phyloP scores from a whole-genome alignment of 805 yeast species.

The Priceomyces medius region DNA sequence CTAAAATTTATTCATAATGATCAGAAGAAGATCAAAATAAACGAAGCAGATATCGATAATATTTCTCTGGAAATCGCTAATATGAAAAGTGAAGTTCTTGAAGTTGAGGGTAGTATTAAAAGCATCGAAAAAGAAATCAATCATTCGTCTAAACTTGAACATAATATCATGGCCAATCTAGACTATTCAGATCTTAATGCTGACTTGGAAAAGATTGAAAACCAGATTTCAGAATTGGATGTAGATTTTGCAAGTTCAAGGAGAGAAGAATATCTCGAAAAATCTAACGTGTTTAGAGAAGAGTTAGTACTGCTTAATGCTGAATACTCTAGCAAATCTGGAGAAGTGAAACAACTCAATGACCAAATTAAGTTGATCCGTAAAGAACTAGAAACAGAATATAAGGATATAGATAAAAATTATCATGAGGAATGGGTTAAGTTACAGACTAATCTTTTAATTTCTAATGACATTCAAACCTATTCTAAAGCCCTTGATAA shows the following conservation, averaged over 20 bases:
- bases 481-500: conserved; percentile 84
- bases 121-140: conserved; percentile 41
- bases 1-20: conserved; percentile 22
- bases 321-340: conserved; percentile 69
- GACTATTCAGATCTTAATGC: conserved; percentile 49
- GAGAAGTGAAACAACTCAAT: conserved; percentile 81
- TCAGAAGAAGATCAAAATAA: conserved; percentile 21
- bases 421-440: conserved; percentile 73
- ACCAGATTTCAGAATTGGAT: conserved; percentile 47
- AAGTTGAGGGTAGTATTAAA: conserved; percentile 23
- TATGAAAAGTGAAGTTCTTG: conserved; percentile 19
- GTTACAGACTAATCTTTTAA: conserved; percentile 70
- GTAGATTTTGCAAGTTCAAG: conserved; percentile 57
- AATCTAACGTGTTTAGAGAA: conserved; percentile 50
- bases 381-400: conserved; percentile 68
- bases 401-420: conserved; percentile 57
- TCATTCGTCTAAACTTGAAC: conserved; percentile 61
- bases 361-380: conserved; percentile 61
- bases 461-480: conserved; percentile 76
- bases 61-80: conserved; percentile 21
- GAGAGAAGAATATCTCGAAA: conserved; percentile 59
- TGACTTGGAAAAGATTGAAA: conserved; percentile 37
- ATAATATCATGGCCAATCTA: conserved; percentile 63
- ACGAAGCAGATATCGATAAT: conserved; percentile 13
- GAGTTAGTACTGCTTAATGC: conserved; percentile 57